phyloP scores from a whole-genome alignment of 2,329 filamentous ascomycete species.

The Claviceps africana region DNA sequence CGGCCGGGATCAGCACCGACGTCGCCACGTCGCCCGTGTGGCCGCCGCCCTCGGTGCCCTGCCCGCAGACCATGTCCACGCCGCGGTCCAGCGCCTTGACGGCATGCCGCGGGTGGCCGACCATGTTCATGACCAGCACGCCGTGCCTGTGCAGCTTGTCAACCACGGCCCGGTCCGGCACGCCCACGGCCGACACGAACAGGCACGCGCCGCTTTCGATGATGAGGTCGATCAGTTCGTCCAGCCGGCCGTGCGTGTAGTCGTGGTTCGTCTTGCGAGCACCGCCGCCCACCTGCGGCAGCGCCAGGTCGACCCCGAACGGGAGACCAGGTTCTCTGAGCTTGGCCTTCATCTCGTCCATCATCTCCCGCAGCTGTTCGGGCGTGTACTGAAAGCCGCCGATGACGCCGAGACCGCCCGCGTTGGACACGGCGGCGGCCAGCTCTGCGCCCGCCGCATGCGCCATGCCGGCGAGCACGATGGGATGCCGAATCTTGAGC shows the following conservation, averaged over 20 bases:
- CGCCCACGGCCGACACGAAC: slow-evolving; percentile 79
- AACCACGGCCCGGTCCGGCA: slow-evolving; percentile 62
- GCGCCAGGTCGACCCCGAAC: slow-evolving; percentile 82
- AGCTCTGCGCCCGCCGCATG: slow-evolving; percentile 64
- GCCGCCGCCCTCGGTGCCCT: slow-evolving; percentile 85
- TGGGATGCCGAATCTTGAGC: slow-evolving; percentile 72
- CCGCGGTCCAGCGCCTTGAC: slow-evolving; percentile 75
- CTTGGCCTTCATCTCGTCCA: slow-evolving; percentile 71
- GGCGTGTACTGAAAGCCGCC: slow-evolving; percentile 61
- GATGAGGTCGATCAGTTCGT: slow-evolving; percentile 75
- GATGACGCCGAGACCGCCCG: slow-evolving; percentile 69
- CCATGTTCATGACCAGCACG: slow-evolving; percentile 93
- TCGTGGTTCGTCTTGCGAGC: slow-evolving; percentile 91
- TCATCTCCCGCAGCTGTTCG: slow-evolving; percentile 60
- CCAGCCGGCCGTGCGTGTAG: slow-evolving; percentile 79
- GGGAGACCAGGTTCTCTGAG: slow-evolving; percentile 54
- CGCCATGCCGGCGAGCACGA: slow-evolving; percentile 90
- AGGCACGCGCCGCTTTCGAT: slow-evolving; percentile 71
- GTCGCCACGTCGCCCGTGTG: slow-evolving; percentile 83
- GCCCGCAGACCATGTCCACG: slow-evolving; percentile 81
- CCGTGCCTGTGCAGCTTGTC: slow-evolving; percentile 64
- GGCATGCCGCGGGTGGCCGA: slow-evolving; percentile 82
- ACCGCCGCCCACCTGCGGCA: slow-evolving; percentile 73
- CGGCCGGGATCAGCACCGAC: slow-evolving; percentile 73
- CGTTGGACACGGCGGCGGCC: slow-evolving; percentile 77